These are phyloP conservation scores for Eucalyptus rudis DNA, from an alignment of 345 rosid genomes.

Conservation along the genomic window DNA sequence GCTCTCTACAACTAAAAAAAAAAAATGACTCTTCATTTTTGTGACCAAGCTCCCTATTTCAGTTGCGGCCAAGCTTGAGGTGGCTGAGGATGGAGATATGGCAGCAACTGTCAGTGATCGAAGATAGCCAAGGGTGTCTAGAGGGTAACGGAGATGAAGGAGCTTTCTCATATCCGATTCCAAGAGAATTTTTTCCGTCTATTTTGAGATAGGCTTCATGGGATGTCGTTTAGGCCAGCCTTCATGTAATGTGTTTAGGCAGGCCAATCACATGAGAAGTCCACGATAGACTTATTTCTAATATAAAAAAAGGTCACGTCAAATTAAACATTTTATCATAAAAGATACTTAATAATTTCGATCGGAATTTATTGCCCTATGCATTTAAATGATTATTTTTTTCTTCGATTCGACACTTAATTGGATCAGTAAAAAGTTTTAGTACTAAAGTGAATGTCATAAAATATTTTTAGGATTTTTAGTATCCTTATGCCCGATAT, in stretches of 20 bases:
- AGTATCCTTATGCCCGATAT: fast-evolving
- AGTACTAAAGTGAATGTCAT: fast-evolving
- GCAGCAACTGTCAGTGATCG: fast-evolving
- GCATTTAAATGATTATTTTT: no score
- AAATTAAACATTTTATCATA: background rate
- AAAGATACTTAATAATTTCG: fast-evolving
- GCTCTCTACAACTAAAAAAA: background rate
- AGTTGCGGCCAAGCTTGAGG: background rate
- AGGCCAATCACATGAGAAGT: background rate
- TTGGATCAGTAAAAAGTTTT: fast-evolving
- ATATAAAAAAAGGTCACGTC: fast-evolving
- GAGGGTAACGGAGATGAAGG: background rate
- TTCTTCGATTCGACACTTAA: fast-evolving
- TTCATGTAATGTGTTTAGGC: background rate
- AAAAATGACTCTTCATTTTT: background rate
- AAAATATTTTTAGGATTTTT: fast-evolving
- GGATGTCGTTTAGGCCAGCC: background rate
- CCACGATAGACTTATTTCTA: fast-evolving
- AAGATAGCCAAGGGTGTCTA: background rate
- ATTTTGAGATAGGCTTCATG: background rate
- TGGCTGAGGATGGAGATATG: background rate
- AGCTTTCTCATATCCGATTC: background rate
- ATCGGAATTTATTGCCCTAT: fast-evolving
- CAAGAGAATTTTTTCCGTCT: background rate
- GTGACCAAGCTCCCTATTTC: background rate